These are phyloP conservation scores for Hypoxylon sp. DNA, from an alignment of 2,329 filamentous ascomycete genomes.

Conservation along the genomic window DNA sequence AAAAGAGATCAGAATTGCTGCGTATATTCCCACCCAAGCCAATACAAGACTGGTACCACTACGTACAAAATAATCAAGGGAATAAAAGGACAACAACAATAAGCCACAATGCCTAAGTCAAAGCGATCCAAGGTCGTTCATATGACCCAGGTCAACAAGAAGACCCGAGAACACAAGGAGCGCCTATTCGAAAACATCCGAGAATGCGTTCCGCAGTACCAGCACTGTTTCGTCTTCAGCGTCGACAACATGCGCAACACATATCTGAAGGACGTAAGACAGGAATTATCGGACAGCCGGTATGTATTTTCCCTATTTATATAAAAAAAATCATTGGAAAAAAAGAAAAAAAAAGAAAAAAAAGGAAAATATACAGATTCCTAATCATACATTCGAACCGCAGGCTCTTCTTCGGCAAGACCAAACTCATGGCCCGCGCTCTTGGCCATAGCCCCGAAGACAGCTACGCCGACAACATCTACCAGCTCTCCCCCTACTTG, in stretches of 20 bases:
- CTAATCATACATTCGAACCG: background rate
- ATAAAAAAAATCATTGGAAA: too few relatives aligned
- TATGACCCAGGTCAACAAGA: conserved; percentile 92
- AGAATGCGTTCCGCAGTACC: conserved; percentile 85
- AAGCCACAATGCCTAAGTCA: conserved; percentile 87
- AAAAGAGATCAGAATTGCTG: conserved; percentile 3
- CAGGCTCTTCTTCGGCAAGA: conserved; percentile 98
- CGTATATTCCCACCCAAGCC: background rate
- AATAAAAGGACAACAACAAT: background rate
- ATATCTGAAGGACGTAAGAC: conserved; percentile 90
- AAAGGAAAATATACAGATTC: background rate
- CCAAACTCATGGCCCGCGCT: conserved; percentile 97
- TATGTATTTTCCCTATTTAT: conserved; percentile 59
- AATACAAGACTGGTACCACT: conserved; percentile 7
- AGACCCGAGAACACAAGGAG: conserved; percentile 91
- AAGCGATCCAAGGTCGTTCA: conserved; percentile 92
- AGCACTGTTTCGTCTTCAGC: conserved; percentile 92
- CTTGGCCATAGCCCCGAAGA: conserved; percentile 84
- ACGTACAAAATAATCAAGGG: background rate
- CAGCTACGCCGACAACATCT: conserved; percentile 84
- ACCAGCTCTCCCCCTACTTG: conserved; percentile 78
- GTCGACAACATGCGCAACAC: conserved; percentile 99
- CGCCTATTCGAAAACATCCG: conserved; percentile 91
- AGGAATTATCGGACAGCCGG: conserved; percentile 87
- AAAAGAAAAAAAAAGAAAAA: background rate